Evolutionary conservation across 2,329 filamentous ascomycete genomes (phyloP).

Genomic region (Calycina herbarum): DNA sequence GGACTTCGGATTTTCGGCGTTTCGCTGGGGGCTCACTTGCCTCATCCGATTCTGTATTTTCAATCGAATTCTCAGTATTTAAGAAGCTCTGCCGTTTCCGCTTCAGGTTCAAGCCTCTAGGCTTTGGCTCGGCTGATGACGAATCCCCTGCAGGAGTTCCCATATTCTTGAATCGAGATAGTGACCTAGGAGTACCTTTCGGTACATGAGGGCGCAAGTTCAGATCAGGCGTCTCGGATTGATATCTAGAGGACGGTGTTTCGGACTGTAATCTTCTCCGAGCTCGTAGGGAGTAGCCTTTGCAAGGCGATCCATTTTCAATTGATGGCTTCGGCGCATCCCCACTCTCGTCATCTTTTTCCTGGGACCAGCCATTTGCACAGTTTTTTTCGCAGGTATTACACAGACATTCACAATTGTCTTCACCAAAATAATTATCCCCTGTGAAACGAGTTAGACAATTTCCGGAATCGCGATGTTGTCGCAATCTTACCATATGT

Average conservation of each 20-base stretch:
- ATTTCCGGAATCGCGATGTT: neutral
- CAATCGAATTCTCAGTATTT: neutral
- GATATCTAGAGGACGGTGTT: conserved; percentile 53
- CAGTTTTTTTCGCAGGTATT: conserved; percentile 75
- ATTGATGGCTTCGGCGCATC: conserved; percentile 33
- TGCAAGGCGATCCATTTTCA: conserved; percentile 28
- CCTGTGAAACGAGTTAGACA: conserved; percentile 40
- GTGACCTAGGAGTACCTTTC: conserved; percentile 31
- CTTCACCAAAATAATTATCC: conserved; percentile 91
- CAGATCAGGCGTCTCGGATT: conserved; percentile 57
- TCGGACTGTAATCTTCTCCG: conserved; percentile 49
- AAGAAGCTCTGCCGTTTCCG: conserved; percentile 27
- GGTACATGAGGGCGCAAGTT: conserved; percentile 34
- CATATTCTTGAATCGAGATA: conserved; percentile 29
- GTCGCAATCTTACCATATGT: conserved; percentile 60
- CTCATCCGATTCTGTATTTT: neutral
- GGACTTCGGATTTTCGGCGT: neutral
- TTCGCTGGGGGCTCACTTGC: neutral
- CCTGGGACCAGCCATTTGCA: conserved; percentile 77
- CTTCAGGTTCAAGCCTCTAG: conserved; percentile 22
- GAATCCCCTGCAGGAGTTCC: conserved; percentile 27
- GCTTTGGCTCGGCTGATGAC: conserved; percentile 24
- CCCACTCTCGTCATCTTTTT: conserved; percentile 43
- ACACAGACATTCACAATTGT: conserved; percentile 95
- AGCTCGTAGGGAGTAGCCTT: conserved; percentile 55